Evolutionary conservation across 495 filamentous ascomycete genomes (phyloP), one percentile per base, ranked within the genome.

Genomic region (Neurospora africana): DNA sequence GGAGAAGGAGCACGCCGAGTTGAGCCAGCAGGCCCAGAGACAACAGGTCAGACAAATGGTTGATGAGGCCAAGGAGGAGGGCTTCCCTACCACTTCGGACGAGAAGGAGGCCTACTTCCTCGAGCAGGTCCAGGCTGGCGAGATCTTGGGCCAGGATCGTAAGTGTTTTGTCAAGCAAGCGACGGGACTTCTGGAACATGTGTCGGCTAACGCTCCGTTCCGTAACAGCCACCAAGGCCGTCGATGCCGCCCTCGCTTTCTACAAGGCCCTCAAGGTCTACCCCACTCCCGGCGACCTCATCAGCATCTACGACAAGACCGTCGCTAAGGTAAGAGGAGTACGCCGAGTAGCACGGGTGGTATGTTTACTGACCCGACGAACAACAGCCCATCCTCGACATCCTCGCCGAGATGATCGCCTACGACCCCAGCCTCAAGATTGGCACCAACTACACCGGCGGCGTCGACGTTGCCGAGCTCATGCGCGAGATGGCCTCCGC

Each of bases 241-340:
- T 97, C 39, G 94, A 98, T 68, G 93, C 96, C 68, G 94, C 96
- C 35, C 85, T 98, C 69, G 91, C 91, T 82, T 98, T 99, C 84
- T 99, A 97, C 88, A 94, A 92, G 86, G 95, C 95, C 44, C 87
- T 99, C 76, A 99, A 98, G 86, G 95, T 99, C 41, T 99, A 99
- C 83, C 95, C 95, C 10, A 90, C 93, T 74, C 95, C 95, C 9
- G 87, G 89, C 77, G 95, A 98, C 78, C 86, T 99, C 71, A 97
- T 99, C 80, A 86, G 84, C 72, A 98, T 99, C 80, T 99, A 98
- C 83, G 96, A 98, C 82, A 97, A 97, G 88, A 98, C 95, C 61
- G 94, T 97, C 30, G 89, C 93, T 68, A 97, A 97, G 89, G 89
- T 91, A 84, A 73, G 79, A 21, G 36, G 58, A 27, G 23, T 39